Evolutionary conservation across 768 basidiomycete genomes (phyloP).

Genomic region (Pleurotus djamor): DNA sequence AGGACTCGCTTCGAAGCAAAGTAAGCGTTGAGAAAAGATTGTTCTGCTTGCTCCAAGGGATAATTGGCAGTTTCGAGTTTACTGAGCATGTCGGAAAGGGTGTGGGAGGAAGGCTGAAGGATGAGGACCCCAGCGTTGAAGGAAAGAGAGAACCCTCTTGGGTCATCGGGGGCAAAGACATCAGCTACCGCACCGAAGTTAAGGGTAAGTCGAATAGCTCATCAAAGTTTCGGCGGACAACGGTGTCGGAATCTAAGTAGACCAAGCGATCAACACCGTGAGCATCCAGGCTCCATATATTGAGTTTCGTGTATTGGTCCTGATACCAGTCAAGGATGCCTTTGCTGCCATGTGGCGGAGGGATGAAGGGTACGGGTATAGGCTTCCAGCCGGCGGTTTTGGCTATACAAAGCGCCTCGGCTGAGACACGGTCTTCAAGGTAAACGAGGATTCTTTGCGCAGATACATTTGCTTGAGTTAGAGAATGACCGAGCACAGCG

Average conservation of each 20-base stretch:
- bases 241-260: slow-evolving; percentile 32
- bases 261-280: slow-evolving; percentile 22
- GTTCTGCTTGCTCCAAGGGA: slow-evolving; percentile 34
- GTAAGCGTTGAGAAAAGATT: slow-evolving; percentile 39
- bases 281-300: slow-evolving; percentile 29
- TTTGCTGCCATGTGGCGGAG: slow-evolving; percentile 25
- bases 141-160: slow-evolving; percentile 19
- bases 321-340: slow-evolving; percentile 23
- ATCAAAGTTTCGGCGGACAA: slow-evolving; percentile 27
- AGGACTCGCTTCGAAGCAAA: slow-evolving; percentile 26
- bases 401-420: slow-evolving; percentile 24
- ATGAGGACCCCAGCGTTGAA: slow-evolving; percentile 36
- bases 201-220: slow-evolving; percentile 29
- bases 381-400: slow-evolving; percentile 25
- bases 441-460: slow-evolving; percentile 27
- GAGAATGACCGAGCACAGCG: slow-evolving; percentile 26
- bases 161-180: slow-evolving; percentile 18
- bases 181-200: slow-evolving; percentile 30
- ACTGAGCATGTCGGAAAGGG: slow-evolving; percentile 24
- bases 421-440: slow-evolving; percentile 24
- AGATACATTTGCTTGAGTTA: slow-evolving; percentile 19
- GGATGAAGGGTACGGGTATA: slow-evolving; percentile 22
- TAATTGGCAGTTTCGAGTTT: slow-evolving; percentile 37
- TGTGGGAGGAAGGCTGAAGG: slow-evolving; percentile 23
- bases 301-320: slow-evolving; percentile 34